Conservation (phyloP, 225 moss, liverwort and hornwort species). For the Antitrichia curtipendula region DNA sequence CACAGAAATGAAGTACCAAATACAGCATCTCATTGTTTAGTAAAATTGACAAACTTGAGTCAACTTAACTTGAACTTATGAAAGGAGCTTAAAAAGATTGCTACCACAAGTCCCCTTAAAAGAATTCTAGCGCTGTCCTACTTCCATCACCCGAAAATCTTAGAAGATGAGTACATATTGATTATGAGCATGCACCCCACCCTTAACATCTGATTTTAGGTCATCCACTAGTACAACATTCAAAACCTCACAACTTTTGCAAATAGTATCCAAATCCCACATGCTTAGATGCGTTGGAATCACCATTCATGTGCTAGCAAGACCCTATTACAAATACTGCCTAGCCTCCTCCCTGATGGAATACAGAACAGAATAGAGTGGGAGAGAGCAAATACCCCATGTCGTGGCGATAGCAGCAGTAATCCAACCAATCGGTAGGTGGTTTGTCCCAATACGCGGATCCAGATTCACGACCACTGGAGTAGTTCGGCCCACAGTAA, state of each 20-base stretch:
- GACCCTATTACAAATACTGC: background rate
- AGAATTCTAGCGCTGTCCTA: background rate
- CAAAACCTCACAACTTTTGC: background rate
- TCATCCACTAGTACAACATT: background rate
- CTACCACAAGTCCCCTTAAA: background rate
- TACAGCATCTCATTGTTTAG: background rate
- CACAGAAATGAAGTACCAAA: background rate
- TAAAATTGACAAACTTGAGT: background rate
- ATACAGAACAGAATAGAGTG: background rate
- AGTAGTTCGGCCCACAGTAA: conserved; percentile 90
- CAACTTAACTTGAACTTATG: background rate
- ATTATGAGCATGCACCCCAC: background rate
- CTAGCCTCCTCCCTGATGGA: background rate
- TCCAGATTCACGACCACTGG: conserved; percentile 67
- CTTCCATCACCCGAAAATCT: background rate
- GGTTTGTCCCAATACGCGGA: conserved; percentile 58
- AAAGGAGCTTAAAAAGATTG: background rate
- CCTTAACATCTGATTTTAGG: background rate
- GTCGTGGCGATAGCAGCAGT: conserved; percentile 80
- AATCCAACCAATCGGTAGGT: conserved; percentile 59
- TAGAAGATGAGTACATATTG: background rate
- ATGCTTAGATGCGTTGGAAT: background rate
- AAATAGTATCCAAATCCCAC: background rate
- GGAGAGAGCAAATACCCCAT: conserved; percentile 29
- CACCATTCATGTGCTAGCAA: background rate